Conservation (phyloP, 345 rosid species). For the Luvunga scandens region DNA sequence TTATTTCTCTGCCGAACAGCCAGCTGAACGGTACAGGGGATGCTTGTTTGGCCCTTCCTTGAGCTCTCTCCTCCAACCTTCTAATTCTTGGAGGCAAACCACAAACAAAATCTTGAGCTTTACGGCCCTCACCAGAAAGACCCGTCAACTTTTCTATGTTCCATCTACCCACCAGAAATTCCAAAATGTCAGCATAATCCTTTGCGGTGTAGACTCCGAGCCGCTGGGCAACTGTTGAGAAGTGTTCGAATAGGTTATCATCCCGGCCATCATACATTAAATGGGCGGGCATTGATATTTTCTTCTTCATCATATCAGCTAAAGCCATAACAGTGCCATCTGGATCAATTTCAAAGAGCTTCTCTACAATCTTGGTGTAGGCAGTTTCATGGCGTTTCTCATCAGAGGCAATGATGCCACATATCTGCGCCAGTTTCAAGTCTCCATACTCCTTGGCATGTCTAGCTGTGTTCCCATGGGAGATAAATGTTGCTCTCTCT, state of each 20-base stretch:
- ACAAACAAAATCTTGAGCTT: constrained; percentile 56
- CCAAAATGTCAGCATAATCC: constrained; percentile 68
- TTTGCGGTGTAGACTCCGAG: constrained; percentile 61
- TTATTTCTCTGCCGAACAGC: constrained; percentile 50
- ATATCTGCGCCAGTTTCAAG: constrained; percentile 59
- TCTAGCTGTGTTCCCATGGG: constrained; percentile 77
- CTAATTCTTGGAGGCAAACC: constrained; percentile 54
- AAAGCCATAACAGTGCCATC: constrained; percentile 55
- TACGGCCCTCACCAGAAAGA: constrained; percentile 55
- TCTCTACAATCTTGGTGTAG: constrained; percentile 66
- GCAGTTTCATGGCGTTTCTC: constrained; percentile 76
- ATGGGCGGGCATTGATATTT: constrained; percentile 59
- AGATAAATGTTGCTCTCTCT: constrained; percentile 74
- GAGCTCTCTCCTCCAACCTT: constrained; percentile 63
- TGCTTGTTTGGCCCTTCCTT: constrained; percentile 50
- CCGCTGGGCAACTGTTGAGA: constrained; percentile 62
- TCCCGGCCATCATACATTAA: constrained; percentile 66
- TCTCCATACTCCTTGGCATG: constrained; percentile 61
- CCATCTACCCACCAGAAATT: constrained; percentile 67
- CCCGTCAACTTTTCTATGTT: constrained; percentile 47
- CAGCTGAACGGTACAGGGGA: constrained; percentile 53
- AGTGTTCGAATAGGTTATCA: constrained; percentile 61
- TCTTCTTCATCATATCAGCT: constrained; percentile 70
- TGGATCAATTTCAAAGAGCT: constrained; percentile 63
- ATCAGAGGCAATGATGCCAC: constrained; percentile 68